Percentiles rank a stretch among this genome's conserved stretches.
Conservation (phyloP, 2,329 filamentous ascomycete genomes). For the Beauveria sp. region DNA sequence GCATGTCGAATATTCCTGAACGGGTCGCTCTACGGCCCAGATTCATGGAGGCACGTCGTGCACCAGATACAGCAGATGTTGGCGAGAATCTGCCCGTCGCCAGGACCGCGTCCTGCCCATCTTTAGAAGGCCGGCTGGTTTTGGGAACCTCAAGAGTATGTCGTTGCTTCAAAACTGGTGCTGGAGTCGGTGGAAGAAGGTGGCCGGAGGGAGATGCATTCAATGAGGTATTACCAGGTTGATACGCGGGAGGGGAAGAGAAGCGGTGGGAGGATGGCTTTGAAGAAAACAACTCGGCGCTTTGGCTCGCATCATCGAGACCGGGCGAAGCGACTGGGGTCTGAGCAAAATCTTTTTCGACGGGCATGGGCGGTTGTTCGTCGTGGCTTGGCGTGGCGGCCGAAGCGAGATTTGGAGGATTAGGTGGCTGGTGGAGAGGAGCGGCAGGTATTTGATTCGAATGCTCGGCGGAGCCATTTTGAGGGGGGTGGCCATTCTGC, state of each 20-base stretch:
- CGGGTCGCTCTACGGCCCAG: constrained; percentile 74
- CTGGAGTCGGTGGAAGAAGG: constrained; percentile 34
- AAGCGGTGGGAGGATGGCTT: constrained; percentile 9
- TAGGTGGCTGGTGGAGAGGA: constrained; percentile 2
- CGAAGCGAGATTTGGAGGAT: background rate
- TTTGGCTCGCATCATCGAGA: constrained; percentile 21
- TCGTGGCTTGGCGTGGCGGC: background rate
- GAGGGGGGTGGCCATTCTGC: background rate
- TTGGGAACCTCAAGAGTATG: constrained; percentile 86
- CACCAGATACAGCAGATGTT: constrained; percentile 43
- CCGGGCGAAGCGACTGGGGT: constrained; percentile 15
- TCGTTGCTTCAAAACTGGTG: constrained; percentile 61
- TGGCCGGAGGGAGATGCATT: constrained; percentile 41
- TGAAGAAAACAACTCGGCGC: constrained; percentile 12
- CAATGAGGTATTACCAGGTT: constrained; percentile 28
- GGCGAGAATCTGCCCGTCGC: constrained; percentile 79
- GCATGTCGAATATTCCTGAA: constrained; percentile 69
- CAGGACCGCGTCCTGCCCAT: constrained; percentile 58
- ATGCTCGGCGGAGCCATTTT: constrained; percentile 19
- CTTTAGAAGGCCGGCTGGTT: constrained; percentile 61
- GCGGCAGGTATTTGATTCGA: background rate
- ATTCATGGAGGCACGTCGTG: constrained; percentile 74
- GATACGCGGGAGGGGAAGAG: constrained; percentile 27
- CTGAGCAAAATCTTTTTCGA: background rate
- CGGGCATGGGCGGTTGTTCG: background rate